phyloP scores from a whole-genome alignment of 176 grass and related monocot genomes.

The Otatea glauca region DNA sequence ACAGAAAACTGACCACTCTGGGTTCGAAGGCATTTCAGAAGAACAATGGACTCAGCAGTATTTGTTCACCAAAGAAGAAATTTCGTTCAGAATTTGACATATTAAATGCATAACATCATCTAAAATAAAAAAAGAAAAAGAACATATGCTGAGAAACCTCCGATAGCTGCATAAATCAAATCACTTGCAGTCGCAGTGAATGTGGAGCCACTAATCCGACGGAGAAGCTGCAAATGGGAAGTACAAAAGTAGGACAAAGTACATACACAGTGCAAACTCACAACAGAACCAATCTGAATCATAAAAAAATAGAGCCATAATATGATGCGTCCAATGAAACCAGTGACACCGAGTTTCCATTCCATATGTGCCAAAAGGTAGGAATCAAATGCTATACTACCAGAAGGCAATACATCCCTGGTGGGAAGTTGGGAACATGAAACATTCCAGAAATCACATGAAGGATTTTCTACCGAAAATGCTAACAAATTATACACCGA shows the following conservation, averaged over 20 bases:
- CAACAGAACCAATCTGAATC: neutral
- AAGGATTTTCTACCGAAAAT: neutral
- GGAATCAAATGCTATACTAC: slow-evolving; percentile 19
- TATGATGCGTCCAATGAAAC: neutral
- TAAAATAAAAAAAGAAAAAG: neutral
- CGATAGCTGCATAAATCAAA: neutral
- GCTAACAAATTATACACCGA: slow-evolving; percentile 24
- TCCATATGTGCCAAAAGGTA: neutral
- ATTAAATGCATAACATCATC: neutral
- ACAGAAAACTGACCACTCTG: neutral
- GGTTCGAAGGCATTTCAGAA: neutral
- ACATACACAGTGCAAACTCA: neutral
- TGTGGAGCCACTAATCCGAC: neutral
- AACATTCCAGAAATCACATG: neutral
- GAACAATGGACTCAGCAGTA: neutral
- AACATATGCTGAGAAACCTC: neutral
- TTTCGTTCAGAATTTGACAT: neutral
- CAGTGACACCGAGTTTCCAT: neutral
- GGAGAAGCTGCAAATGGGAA: neutral
- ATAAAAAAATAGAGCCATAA: neutral
- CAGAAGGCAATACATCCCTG: slow-evolving; percentile 8
- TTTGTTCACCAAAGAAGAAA: neutral
- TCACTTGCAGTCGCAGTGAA: neutral
- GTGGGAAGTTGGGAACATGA: neutral
- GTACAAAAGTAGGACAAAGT: slow-evolving; percentile 2